phyloP scores from a whole-genome alignment of 2,329 filamentous ascomycete genomes.

The Huntiella savannae region DNA sequence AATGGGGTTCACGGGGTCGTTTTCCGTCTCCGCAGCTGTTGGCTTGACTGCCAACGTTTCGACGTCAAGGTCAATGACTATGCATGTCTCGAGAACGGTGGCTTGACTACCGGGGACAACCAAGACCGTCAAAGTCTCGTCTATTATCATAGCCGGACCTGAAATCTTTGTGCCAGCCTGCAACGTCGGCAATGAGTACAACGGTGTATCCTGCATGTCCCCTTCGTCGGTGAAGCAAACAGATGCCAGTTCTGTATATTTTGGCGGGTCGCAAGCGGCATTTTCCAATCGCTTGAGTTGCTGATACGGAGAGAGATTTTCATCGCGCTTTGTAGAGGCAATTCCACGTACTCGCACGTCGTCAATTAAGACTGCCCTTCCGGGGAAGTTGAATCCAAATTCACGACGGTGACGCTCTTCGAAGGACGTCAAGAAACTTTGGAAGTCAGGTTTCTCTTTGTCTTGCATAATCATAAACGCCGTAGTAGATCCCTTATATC shows the following conservation, averaged over 20 bases:
- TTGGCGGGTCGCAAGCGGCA: constrained; percentile 26
- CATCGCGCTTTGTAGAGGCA: constrained; percentile 22
- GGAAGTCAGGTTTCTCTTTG: constrained; percentile 36
- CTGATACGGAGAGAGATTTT: constrained; percentile 66
- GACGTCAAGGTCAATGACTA: constrained; percentile 51
- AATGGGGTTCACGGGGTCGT: constrained; percentile 39
- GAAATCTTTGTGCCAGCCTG: constrained; percentile 50
- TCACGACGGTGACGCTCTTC: constrained; percentile 77
- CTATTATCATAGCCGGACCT: constrained; percentile 73
- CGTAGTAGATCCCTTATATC: constrained; percentile 78
- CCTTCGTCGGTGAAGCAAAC: constrained; percentile 60
- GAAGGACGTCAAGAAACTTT: constrained; percentile 62
- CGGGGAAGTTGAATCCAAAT: constrained; percentile 72
- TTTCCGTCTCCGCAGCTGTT: background rate
- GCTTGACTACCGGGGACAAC: constrained; percentile 64
- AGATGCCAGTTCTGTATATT: constrained; percentile 38
- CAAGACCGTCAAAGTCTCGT: constrained; percentile 81
- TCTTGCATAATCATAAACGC: constrained; percentile 79
- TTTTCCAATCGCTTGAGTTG: constrained; percentile 42
- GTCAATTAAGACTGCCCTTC: constrained; percentile 76
- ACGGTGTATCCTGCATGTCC: constrained; percentile 47
- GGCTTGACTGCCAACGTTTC: background rate
- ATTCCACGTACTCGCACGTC: constrained; percentile 79
- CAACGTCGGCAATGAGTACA: constrained; percentile 66
- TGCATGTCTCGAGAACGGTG: constrained; percentile 64